Base-by-base conservation (phyloP, 2,329 filamentous ascomycete genomes). In the Ophiostoma sp. region DNA sequence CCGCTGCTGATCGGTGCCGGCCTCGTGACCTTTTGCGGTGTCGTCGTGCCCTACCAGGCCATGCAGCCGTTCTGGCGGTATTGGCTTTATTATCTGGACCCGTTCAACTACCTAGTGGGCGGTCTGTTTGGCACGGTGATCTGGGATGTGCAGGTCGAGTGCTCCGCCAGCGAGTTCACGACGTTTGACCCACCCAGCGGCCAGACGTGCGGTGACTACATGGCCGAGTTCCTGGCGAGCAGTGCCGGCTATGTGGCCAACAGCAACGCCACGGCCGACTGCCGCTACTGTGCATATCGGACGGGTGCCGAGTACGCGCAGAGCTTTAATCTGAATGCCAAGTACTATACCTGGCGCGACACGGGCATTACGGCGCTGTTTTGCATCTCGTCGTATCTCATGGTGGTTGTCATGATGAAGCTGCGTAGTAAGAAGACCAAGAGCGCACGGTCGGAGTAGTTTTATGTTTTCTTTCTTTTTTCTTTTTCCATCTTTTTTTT, bases 21-120 rank as follows among this genome's bases (percentile, higher is more conserved):
- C 90, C 77, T 84, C 72, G 79, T 87, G 48, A 82, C 87, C 70
- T 90, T 90, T 80, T 86, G 84, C 75, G 84, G 74, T 76, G 89
- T 92, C 4, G 79, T 92, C 69, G 86, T 89, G 72, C 78, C 83
- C 0, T 85, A 88, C 0, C 71, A 76, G 3, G 81, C 83, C 0
- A 81, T 93, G 1, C 90, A 90, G 0, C 83, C 86, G 0, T 93
- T 93, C 80, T 93, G 90, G 90, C 86, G 89, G 74, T 93, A 92
- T 82, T 91, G 65, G 65, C 39, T 93, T 88, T 94, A 94, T 79
- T 87, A 90, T 67, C 80, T 93, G 67, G 93, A 89, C 0, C 93
- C 93, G 0, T 91, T 97, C 75, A 94, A 90, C 0, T 97, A 96
- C 77, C 81, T 95, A 17, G 87, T 94, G 36, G 85, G 85, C 13